These are phyloP conservation scores for Petasospora fabianii DNA, from an alignment of 1,139 yeast species.

Conservation along the genomic window DNA sequence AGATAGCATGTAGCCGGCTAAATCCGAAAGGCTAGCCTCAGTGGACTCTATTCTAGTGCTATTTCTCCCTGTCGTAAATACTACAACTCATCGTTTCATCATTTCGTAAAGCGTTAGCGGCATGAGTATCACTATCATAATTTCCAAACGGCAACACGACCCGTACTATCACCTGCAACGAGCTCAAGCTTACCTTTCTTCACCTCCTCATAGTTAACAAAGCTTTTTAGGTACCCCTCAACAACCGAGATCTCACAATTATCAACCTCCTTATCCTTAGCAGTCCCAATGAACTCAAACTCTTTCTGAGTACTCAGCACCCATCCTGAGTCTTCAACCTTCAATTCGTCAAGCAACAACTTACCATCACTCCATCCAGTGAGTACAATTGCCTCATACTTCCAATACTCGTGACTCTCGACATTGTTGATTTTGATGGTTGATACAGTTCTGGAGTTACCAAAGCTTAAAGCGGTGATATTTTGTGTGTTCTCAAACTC, in stretches of 20 bases:
- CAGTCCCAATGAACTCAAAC: constrained; percentile 21
- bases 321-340: constrained; percentile 24
- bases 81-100: too few species aligned
- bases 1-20: too few species aligned
- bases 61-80: too few species aligned
- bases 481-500: constrained; percentile 7
- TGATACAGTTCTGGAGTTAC: constrained; percentile 24
- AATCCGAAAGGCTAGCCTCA: too few species aligned
- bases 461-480: constrained; percentile 28
- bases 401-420: constrained; percentile 36
- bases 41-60: too few species aligned
- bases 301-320: constrained; percentile 18
- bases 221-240: constrained; percentile 30
- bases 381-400: constrained; percentile 32
- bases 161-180: constrained; percentile 34
- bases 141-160: constrained; percentile 34
- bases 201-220: constrained; percentile 29
- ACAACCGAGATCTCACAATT: constrained; percentile 26
- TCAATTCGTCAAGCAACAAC: constrained; percentile 31
- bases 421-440: constrained; percentile 25
- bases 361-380: constrained; percentile 34
- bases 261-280: constrained; percentile 23
- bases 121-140: constrained; percentile 5
- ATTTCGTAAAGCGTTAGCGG: too few species aligned
- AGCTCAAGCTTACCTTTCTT: constrained; percentile 32